Base-by-base conservation (phyloP, 208 protist genomes). In the Sergeia podlipaevii region DNA sequence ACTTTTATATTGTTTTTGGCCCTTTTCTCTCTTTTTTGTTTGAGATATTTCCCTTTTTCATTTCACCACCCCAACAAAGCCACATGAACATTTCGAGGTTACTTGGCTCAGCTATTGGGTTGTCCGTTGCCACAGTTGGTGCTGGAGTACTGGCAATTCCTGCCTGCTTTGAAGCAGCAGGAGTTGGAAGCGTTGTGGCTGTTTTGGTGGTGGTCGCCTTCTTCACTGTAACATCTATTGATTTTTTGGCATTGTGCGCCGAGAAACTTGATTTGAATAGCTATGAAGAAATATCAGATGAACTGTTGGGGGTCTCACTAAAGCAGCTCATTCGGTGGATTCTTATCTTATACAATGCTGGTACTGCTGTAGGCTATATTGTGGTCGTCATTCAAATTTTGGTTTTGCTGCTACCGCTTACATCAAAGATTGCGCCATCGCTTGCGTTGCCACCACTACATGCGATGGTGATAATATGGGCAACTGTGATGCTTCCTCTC, bases 361-460 rank as follows among this genome's bases (percentile, higher is more conserved):
- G 82, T 27, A 75, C 61, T 8, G 67, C 75, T 7, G 74, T 65
- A 6, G 70, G 82, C 10, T 84, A 87, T 44, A 75, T 84, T 33
- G 71, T 90, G 28, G 82, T 87, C n/a, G 64, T 84, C 48, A 64
- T 68, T 1, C 72, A 80, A 27, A 79, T 90, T 5, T 70, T 84
- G 37, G 55, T 58, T 0, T 74, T 70, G 4, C 70, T 86, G 65
- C 30, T 82, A 18, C 77, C 80, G 2, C 34, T 77, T 17, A 73
- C 87, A n/a, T 41, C 62, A 17, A 38, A 24, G 2, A 71, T 70
- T 43, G 38, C 87, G 24, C 74, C 73, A 47, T 74, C 72, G 61
- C 51, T 86, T 13, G 60, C 51, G 10, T 56, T 52, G n/a, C n/a
- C n/a, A n/a, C 13, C 74, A 10, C 44, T 45, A 38, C 70, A 66